A percentile compares a stretch with the other conserved stretches of the same genome.
These are phyloP conservation scores for Ulota crispa DNA, from an alignment of 225 moss, liverwort and hornwort genomes.

Conservation along the genomic window DNA sequence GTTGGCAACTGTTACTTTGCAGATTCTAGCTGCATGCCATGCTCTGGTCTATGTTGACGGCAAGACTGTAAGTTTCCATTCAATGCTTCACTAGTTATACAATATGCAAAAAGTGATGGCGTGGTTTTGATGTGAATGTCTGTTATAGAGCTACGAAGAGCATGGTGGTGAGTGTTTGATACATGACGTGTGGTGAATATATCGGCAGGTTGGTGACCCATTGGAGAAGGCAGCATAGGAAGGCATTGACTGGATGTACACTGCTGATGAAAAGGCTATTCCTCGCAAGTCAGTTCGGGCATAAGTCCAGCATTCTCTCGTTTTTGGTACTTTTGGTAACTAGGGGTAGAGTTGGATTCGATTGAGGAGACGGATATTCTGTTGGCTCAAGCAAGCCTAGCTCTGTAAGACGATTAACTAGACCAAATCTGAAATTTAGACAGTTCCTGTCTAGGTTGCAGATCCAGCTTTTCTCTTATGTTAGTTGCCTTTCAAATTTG, in stretches of 20 bases:
- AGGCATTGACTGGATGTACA: slow-evolving; percentile 92
- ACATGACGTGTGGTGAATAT: slow-evolving; percentile 24
- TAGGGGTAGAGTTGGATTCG: background rate
- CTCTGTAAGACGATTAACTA: background rate
- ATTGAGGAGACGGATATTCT: background rate
- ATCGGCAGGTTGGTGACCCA: slow-evolving; percentile 84
- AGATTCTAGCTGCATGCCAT: slow-evolving; percentile 89
- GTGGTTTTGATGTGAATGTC: background rate
- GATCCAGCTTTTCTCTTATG: background rate
- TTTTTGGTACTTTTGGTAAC: background rate
- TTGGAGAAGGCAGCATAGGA: slow-evolving; percentile 95
- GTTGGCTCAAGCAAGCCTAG: background rate
- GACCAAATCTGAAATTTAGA: background rate
- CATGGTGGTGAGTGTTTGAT: background rate
- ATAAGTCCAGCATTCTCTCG: slow-evolving; percentile 9
- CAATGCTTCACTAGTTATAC: background rate
- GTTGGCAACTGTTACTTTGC: slow-evolving; percentile 61
- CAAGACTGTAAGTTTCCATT: slow-evolving; percentile 72
- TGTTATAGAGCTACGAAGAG: background rate
- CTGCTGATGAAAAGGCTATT: slow-evolving; percentile 77
- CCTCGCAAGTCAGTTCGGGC: slow-evolving; percentile 61
- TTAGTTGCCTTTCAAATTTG: background rate
- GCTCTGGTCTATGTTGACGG: slow-evolving; percentile 92
- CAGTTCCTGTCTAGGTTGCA: background rate
- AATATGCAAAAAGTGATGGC: background rate